Conservation (phyloP, 129 eudicot genomes). For the Saussurea involucrata region DNA sequence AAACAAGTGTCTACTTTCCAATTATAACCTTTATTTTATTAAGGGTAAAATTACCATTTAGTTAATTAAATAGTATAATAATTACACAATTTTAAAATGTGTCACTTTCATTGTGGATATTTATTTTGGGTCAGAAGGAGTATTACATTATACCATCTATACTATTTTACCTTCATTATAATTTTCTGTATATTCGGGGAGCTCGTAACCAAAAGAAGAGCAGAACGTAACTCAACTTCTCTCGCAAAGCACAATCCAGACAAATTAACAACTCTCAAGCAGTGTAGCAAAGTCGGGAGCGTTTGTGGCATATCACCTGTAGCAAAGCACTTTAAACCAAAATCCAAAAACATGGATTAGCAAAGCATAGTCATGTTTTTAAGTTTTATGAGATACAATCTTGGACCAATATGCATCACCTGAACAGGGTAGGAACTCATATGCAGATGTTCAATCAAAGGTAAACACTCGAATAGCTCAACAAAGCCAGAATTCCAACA, state of each 20-base stretch:
- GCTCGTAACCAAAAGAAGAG: conserved; percentile 17
- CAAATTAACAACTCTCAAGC: conserved; percentile 5
- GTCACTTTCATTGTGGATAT: background rate
- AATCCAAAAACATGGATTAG: background rate
- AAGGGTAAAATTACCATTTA: background rate
- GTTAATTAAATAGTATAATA: background rate
- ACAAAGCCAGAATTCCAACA: conserved; percentile 17
- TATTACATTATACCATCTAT: too few species aligned
- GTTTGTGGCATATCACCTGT: conserved; percentile 11
- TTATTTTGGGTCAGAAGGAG: background rate
- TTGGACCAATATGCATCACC: background rate
- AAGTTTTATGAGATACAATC: background rate
- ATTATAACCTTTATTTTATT: background rate
- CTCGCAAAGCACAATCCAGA: conserved; percentile 11
- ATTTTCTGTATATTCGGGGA: conserved; percentile 5
- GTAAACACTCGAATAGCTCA: conserved; percentile 17
- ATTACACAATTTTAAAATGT: background rate
- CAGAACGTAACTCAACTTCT: conserved; percentile 11
- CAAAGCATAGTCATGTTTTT: background rate
- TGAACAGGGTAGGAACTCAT: conserved; percentile 10
- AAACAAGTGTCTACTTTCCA: background rate
- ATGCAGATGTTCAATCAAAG: conserved; percentile 3
- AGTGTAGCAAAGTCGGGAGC: background rate
- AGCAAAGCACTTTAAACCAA: conserved; percentile 24
- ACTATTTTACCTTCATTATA: background rate